Percentiles rank a stretch among this genome's conserved stretches.
Conservation (phyloP, 345 rosid genomes). For the Populus nigra region DNA sequence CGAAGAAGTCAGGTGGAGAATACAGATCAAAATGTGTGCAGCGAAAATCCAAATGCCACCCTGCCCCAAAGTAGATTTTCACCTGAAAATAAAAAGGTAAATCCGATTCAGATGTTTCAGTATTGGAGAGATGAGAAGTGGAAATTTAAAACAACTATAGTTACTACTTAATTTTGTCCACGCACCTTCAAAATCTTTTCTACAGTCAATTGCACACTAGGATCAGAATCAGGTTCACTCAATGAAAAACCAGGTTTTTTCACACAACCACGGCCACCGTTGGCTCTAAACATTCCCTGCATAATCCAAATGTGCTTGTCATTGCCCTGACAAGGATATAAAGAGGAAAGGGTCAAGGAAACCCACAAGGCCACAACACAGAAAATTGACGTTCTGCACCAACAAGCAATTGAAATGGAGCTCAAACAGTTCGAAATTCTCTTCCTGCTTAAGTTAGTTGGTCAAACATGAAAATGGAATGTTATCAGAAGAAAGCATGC, state of each 20-base stretch:
- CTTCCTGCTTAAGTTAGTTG: background rate
- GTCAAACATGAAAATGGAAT: background rate
- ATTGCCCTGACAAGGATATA: conserved; percentile 14
- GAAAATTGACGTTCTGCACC: background rate
- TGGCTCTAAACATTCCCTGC: conserved; percentile 33
- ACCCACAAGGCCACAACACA: background rate
- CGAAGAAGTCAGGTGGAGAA: conserved; percentile 33
- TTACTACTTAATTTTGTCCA: background rate
- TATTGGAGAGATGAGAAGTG: background rate
- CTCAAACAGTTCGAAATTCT: background rate
- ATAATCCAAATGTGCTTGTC: conserved; percentile 28
- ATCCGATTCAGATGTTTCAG: background rate
- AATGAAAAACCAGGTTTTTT: conserved; percentile 27
- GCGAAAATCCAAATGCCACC: conserved; percentile 30
- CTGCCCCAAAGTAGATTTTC: conserved; percentile 25
- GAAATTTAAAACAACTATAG: background rate
- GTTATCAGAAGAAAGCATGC: background rate
- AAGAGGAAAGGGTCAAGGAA: background rate
- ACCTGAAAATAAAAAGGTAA: conserved; percentile 9
- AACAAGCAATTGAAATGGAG: background rate
- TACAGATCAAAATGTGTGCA: conserved; percentile 23
- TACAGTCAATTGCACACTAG: background rate
- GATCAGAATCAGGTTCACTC: conserved; percentile 13
- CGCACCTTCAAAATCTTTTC: conserved; percentile 16
- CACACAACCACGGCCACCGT: conserved; percentile 32